Conservation (phyloP, 352 stramenopile genomes). For the Phytophthora megakarya region DNA sequence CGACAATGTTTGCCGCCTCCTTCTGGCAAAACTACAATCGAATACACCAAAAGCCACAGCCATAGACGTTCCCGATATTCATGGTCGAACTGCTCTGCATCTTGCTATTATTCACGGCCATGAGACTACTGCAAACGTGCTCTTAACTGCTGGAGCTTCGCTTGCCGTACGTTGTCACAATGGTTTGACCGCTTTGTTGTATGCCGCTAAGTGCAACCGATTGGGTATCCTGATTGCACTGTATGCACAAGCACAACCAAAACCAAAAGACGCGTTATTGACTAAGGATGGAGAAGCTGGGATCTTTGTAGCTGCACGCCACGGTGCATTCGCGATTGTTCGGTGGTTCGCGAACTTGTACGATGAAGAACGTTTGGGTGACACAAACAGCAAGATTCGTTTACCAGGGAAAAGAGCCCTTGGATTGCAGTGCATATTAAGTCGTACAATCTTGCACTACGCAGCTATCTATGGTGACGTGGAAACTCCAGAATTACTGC, state of each 20-base stretch:
- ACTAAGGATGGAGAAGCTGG: slow-evolving; percentile 41
- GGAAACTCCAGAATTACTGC: slow-evolving; percentile 28
- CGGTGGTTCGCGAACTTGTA: slow-evolving; percentile 53
- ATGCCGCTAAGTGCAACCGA: slow-evolving; percentile 55
- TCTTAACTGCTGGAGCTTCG: slow-evolving; percentile 48
- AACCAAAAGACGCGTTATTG: slow-evolving; percentile 31
- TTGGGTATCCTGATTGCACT: slow-evolving; percentile 55
- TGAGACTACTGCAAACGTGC: slow-evolving; percentile 41
- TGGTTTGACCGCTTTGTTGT: slow-evolving; percentile 54
- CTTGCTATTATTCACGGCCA: slow-evolving; percentile 53
- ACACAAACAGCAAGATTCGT: background rate
- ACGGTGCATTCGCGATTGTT: slow-evolving; percentile 50
- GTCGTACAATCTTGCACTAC: slow-evolving; percentile 58
- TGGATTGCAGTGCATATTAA: slow-evolving; percentile 27
- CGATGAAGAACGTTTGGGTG: slow-evolving; percentile 10
- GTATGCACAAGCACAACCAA: slow-evolving; percentile 25
- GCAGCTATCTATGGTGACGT: slow-evolving; percentile 48
- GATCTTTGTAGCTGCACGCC: slow-evolving; percentile 51
- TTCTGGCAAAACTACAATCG: slow-evolving; percentile 35
- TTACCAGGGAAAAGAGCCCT: background rate
- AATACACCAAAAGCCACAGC: slow-evolving; percentile 24
- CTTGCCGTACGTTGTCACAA: slow-evolving; percentile 34
- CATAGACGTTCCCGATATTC: slow-evolving; percentile 40
- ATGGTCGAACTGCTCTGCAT: slow-evolving; percentile 54
- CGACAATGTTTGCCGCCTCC: slow-evolving; percentile 40